Percentiles rank a stretch among this genome's conserved stretches.
Conservation (phyloP, 2,329 filamentous ascomycete species). For the Fusarium piperis region DNA sequence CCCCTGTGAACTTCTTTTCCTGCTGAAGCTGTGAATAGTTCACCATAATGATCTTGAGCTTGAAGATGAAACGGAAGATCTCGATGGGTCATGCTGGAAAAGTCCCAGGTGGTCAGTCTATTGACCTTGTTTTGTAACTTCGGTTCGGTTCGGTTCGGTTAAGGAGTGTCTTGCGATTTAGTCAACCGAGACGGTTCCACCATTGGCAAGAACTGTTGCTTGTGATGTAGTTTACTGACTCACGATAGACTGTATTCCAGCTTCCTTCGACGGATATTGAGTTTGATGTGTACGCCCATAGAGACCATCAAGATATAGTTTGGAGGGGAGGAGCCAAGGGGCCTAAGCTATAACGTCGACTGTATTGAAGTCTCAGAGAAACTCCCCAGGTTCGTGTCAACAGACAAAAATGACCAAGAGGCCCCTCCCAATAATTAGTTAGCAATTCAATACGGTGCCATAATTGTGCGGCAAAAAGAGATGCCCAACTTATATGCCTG, state of each 20-base stretch:
- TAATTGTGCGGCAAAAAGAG: neutral
- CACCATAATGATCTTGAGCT: slow-evolving; percentile 4
- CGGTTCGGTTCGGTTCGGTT: neutral
- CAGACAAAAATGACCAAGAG: neutral
- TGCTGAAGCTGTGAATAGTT: slow-evolving; percentile 11
- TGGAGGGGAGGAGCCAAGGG: neutral
- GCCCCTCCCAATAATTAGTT: accelerated
- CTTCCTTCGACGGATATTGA: neutral
- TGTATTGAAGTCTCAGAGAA: neutral
- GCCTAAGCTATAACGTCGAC: neutral
- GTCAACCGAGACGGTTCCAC: neutral
- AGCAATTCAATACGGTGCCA: neutral
- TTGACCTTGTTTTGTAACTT: neutral
- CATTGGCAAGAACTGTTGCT: no score
- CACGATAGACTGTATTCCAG: neutral
- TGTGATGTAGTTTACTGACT: neutral
- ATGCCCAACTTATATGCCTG: neutral
- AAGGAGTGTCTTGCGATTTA: neutral
- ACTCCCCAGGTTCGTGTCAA: neutral
- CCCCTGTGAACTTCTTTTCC: slow-evolving; percentile 10
- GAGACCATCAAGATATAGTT: neutral
- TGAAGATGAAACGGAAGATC: neutral
- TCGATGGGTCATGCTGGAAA: neutral
- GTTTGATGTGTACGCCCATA: neutral
- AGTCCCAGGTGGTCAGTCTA: neutral